Evolutionary conservation across 2,329 filamentous ascomycete genomes (phyloP).

Genomic region (Tolypocladium album): DNA sequence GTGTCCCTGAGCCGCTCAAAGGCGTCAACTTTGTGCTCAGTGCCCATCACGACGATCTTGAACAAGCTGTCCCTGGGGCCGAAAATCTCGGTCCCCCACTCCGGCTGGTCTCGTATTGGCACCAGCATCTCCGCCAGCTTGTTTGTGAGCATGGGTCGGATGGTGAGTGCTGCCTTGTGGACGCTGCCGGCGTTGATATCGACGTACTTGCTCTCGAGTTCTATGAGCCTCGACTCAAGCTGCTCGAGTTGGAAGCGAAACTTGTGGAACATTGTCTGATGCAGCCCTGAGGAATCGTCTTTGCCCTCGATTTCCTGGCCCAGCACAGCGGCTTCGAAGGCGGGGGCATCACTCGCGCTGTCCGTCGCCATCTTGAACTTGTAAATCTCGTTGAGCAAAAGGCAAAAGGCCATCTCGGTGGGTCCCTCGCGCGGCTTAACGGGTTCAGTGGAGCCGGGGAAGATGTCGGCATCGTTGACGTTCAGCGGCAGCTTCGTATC

Average conservation of each 20-base stretch:
- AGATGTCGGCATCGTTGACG: slow-evolving; percentile 48
- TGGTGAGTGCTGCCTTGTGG: slow-evolving; percentile 37
- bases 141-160: slow-evolving; percentile 35
- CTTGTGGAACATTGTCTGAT: slow-evolving; percentile 20
- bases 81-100: slow-evolving; percentile 38
- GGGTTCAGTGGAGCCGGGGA: slow-evolving; percentile 39
- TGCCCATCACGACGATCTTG: slow-evolving; percentile 37
- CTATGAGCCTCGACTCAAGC: slow-evolving; percentile 30
- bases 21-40: slow-evolving; percentile 34
- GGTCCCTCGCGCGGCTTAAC: slow-evolving; percentile 42
- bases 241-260: slow-evolving; percentile 30
- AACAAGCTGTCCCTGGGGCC: slow-evolving; percentile 43
- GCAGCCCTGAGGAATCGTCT: slow-evolving; percentile 9
- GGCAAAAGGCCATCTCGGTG: slow-evolving; percentile 49
- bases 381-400: slow-evolving; percentile 39
- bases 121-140: slow-evolving; percentile 38
- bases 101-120: slow-evolving; percentile 34
- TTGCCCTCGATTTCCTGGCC: slow-evolving; percentile 25
- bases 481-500: slow-evolving; percentile 46
- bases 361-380: slow-evolving; percentile 36
- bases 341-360: slow-evolving; percentile 27
- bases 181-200: slow-evolving; percentile 41
- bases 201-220: slow-evolving; percentile 37
- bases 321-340: slow-evolving; percentile 38
- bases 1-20: slow-evolving; percentile 30